These are phyloP conservation scores for Paraphoma sp. DNA, from an alignment of 2,329 filamentous ascomycete species.

Conservation along the genomic window DNA sequence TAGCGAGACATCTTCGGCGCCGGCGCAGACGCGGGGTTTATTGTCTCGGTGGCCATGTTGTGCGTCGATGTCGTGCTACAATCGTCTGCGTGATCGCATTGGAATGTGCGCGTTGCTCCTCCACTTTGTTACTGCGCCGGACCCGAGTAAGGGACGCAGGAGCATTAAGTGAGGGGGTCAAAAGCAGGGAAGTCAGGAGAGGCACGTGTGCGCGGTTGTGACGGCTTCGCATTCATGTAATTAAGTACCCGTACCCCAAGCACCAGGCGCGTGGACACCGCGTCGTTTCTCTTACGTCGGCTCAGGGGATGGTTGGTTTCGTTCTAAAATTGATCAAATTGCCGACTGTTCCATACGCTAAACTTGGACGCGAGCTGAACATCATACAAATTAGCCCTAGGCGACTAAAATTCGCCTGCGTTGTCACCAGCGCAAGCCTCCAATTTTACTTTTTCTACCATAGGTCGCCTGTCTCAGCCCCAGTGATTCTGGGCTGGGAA, in stretches of 20 bases:
- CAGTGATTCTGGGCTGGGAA: constrained; percentile 1
- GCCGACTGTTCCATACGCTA: constrained; percentile 13
- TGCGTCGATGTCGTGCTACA: constrained; percentile 24
- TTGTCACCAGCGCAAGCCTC: neutral
- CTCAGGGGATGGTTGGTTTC: constrained; percentile 16
- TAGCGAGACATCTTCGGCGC: constrained; percentile 63
- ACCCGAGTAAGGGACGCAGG: constrained; percentile 22
- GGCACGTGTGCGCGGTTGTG: constrained; percentile 30
- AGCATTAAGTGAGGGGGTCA: constrained; percentile 21
- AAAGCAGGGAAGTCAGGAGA: constrained; percentile 6
- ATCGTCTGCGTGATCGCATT: constrained; percentile 14
- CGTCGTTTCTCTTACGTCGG: constrained; percentile 6
- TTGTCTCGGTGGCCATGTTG: constrained; percentile 43
- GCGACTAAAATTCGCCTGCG: constrained; percentile 1
- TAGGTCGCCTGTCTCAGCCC: constrained; percentile 13
- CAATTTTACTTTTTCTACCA: constrained; percentile 6
- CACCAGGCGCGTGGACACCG: constrained; percentile 10
- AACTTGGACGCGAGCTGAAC: constrained; percentile 8
- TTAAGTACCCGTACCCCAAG: constrained; percentile 17
- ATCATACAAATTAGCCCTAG: neutral
- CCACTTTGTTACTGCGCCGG: neutral
- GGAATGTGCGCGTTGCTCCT: constrained; percentile 6
- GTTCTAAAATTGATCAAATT: constrained; percentile 5
- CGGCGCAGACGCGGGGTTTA: constrained; percentile 27
- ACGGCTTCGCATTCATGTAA: constrained; percentile 21